Evolutionary conservation across 306 rosid genomes (phyloP), one percentile per base, ranked within the genome.

Genomic region (Geum urbanum): DNA sequence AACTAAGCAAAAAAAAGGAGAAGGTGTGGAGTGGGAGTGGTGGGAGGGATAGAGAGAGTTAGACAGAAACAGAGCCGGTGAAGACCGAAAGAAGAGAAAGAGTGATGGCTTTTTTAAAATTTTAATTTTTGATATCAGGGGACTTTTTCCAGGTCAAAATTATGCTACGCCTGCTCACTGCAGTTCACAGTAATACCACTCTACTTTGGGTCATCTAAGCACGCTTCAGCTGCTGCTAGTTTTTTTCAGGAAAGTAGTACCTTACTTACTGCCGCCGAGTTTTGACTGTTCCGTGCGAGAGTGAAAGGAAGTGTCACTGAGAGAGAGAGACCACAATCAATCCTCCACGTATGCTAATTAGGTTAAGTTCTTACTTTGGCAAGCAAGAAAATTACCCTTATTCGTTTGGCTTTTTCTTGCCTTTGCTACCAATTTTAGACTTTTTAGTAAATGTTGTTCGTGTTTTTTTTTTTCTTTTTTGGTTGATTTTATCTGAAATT

Each of bases 131-230:
- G n/a, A n/a, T n/a, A n/a, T n/a, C n/a, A n/a, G 22, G 47, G 35
- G 91, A 88, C 88, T 80, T 64, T 44, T 86, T 83, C 89, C 43
- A 74, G 80, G 97, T 90, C 97, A 90, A 84, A 79, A 43, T 86
- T 47, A 32, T 11, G 79, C 20, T 61, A 74, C 76, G 76, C 53
- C 62, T 37, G 50, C 72, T 67, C 49, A 3, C n/a, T 15, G 12
- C 50, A 51, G 7, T 24, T 69, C 52, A 37, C 72, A 41, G 16
- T 41, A 47, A 52, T 35, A 54, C n/a, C 27, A 6, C 41, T 57
- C 52, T 46, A 14, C 24, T 45, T 45, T 12, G 49, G 57, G 55
- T 22, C 67, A 39, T 45, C 7, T 44, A 27, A 35, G 13, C 61
- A 63, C 75, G 75, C 46, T 63, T 61, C 57, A 45, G 13, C 41